phyloP scores from a whole-genome alignment of 192 early-diverging fungal species.

The Mortierella claussenii region DNA sequence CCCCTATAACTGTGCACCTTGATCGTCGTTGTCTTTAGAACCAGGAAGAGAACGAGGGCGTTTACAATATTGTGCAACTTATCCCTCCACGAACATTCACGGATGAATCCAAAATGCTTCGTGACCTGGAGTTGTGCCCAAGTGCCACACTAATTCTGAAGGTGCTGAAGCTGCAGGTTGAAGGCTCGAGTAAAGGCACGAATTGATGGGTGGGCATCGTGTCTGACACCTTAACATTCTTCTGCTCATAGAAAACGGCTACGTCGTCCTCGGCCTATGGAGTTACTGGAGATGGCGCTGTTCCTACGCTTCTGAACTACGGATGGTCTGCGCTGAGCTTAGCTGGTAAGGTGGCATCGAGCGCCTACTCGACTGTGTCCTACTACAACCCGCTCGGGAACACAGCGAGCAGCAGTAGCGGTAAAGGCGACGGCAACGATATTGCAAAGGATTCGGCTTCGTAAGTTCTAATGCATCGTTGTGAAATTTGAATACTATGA shows the following conservation, averaged over 20 bases:
- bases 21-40: slow-evolving; percentile 1
- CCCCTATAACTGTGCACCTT: too few species aligned
- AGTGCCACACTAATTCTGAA: slow-evolving; percentile 48
- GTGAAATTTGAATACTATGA: too few species aligned
- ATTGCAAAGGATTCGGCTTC: background rate
- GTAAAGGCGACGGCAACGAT: background rate
- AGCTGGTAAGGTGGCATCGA: slow-evolving; percentile 35
- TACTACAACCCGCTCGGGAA: slow-evolving; percentile 32
- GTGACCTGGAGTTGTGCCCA: slow-evolving; percentile 46
- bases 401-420: background rate
- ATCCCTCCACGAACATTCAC: slow-evolving; percentile 43
- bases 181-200: too few species aligned
- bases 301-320: slow-evolving; percentile 23
- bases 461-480: slow-evolving; percentile 8
- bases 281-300: slow-evolving; percentile 9
- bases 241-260: slow-evolving; percentile 19
- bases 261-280: slow-evolving; percentile 31
- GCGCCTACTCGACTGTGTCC: slow-evolving; percentile 34
- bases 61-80: slow-evolving; percentile 44
- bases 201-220: too few species aligned
- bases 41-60: slow-evolving; percentile 18
- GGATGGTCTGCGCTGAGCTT: slow-evolving; percentile 44
- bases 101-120: slow-evolving; percentile 50
- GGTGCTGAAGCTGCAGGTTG: too few species aligned
- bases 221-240: too few species aligned